Evolutionary conservation across 2,329 filamentous ascomycete genomes (phyloP).

Genomic region (Geosmithia putterillii): DNA sequence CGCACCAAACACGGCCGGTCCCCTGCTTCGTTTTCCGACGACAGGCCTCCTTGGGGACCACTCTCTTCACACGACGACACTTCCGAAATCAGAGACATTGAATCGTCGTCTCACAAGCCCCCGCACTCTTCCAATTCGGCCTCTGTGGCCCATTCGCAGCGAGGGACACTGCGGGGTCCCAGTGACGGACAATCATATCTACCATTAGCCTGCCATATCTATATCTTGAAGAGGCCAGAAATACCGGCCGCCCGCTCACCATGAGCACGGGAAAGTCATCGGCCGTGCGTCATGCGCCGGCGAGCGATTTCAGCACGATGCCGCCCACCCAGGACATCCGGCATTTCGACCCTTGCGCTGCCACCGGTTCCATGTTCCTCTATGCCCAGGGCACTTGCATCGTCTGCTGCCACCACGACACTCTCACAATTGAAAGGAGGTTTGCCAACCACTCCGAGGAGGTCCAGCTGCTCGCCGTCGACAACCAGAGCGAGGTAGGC

Average conservation of each 20-base stretch:
- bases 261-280: constrained; percentile 41
- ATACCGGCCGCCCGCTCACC: constrained; percentile 47
- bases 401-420: constrained; percentile 86
- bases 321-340: constrained; percentile 33
- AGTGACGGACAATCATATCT: constrained; percentile 18
- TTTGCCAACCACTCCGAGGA: constrained; percentile 79
- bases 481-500: constrained; percentile 81
- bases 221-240: constrained; percentile 39
- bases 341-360: constrained; percentile 76
- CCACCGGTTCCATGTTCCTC: constrained; percentile 81
- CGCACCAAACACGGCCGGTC: background rate
- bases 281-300: background rate
- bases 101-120: background rate
- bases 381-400: constrained; percentile 76
- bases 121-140: background rate
- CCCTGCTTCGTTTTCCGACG: background rate
- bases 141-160: background rate
- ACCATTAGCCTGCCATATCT: constrained; percentile 47
- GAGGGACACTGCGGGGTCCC: background rate
- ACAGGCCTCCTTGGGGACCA: background rate
- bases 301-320: constrained; percentile 30
- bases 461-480: constrained; percentile 72
- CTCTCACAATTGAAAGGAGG: constrained; percentile 72
- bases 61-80: background rate
- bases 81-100: background rate